Evolutionary conservation across 495 filamentous ascomycete genomes (phyloP).

Genomic region (Talaromyces liani): DNA sequence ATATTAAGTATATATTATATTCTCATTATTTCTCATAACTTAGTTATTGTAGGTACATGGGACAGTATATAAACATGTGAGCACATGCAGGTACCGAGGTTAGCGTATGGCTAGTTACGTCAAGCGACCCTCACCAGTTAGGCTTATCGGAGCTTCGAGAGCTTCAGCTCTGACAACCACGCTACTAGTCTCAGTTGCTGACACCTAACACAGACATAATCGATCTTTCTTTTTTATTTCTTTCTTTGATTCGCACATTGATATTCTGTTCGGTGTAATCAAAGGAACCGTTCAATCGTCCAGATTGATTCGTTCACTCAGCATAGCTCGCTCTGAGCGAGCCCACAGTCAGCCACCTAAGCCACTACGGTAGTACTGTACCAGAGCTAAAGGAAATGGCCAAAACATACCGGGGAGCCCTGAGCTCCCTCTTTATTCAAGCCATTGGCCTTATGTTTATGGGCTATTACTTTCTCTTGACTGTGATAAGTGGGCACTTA

Average conservation of each 20-base stretch:
- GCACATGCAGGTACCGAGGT: not conserved
- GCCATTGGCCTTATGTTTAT: conserved; percentile 32
- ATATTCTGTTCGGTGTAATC: not conserved
- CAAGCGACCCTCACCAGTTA: not conserved
- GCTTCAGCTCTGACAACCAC: not conserved
- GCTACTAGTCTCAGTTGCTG: not conserved
- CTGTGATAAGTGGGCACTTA: conserved; percentile 21
- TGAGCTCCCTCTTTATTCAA: conserved; percentile 16
- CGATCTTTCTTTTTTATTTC: not conserved
- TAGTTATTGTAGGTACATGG: not conserved
- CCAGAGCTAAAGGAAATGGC: conserved; percentile 17
- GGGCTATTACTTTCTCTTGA: conserved; percentile 18
- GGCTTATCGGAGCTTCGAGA: not conserved
- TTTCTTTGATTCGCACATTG: not conserved
- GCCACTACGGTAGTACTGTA: not conserved
- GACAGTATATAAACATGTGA: not conserved
- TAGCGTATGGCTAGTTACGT: not conserved
- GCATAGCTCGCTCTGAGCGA: not conserved
- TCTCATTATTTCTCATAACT: not conserved
- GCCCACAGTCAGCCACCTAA: not conserved
- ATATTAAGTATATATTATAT: not conserved
- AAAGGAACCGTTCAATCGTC: not conserved
- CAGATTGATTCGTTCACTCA: not conserved
- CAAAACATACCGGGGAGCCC: conserved; percentile 11
- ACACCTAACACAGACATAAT: not conserved